Conservation (phyloP, 192 early-diverging fungal genomes). For the Coemansia sp. region DNA sequence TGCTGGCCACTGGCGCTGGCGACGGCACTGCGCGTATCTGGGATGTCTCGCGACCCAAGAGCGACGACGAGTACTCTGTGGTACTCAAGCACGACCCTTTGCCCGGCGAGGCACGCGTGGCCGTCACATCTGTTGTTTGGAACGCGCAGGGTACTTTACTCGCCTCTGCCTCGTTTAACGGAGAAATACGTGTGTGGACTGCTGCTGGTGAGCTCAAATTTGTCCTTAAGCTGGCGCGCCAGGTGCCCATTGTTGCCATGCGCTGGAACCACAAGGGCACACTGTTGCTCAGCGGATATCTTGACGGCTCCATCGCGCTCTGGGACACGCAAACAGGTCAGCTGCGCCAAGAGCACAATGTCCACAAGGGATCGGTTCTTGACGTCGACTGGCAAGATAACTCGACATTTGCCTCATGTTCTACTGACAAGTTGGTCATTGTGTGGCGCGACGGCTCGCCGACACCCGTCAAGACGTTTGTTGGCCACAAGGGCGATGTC, state of each 20-base stretch:
- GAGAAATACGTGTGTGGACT: conserved; percentile 83
- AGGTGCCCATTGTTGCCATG: conserved; percentile 77
- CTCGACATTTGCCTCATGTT: conserved; percentile 85
- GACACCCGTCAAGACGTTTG: conserved; percentile 71
- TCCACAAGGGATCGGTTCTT: conserved; percentile 59
- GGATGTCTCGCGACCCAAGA: conserved; percentile 64
- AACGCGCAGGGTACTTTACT: conserved; percentile 75
- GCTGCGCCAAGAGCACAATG: conserved; percentile 41
- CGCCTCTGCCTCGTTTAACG: conserved; percentile 85
- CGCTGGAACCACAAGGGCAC: conserved; percentile 84
- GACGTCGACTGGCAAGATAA: conserved; percentile 95
- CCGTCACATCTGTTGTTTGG: conserved; percentile 86
- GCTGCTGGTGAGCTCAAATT: conserved; percentile 62
- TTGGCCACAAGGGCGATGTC: conserved; percentile 71
- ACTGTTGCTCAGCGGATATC: conserved; percentile 71
- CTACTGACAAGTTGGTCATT: conserved; percentile 75
- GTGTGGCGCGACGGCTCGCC: conserved; percentile 73
- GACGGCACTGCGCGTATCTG: conserved; percentile 89
- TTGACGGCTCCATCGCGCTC: conserved; percentile 79
- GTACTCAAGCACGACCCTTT: conserved; percentile 57
- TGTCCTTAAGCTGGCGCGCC: conserved; percentile 64
- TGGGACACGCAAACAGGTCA: conserved; percentile 83
- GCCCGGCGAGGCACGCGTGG: conserved; percentile 55
- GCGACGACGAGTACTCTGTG: conserved; percentile 54
- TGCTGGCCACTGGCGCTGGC: conserved; percentile 72